Evolutionary conservation across 1,284 basidiomycete genomes (phyloP).

Genomic region (Pseudozyma flocculosa): DNA sequence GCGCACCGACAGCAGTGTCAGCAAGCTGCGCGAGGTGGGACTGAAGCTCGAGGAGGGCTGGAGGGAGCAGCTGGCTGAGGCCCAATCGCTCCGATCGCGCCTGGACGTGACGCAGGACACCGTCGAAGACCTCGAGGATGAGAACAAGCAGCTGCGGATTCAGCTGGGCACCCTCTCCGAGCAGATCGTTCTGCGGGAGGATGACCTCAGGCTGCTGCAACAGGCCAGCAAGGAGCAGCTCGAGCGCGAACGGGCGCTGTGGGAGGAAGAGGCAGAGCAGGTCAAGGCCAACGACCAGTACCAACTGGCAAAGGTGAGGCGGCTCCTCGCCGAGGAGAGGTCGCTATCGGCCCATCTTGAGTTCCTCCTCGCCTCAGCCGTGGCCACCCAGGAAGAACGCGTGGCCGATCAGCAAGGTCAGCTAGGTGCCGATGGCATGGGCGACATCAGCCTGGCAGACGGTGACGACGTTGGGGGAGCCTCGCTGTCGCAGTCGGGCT

Average conservation of each 20-base stretch:
- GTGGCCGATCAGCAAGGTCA: no score
- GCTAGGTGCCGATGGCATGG: neutral
- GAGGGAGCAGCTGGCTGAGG: slow-evolving; percentile 25
- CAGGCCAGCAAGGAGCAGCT: slow-evolving; percentile 3
- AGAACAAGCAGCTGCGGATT: slow-evolving; percentile 22
- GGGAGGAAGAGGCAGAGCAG: slow-evolving; percentile 8
- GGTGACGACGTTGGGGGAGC: neutral
- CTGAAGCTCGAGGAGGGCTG: slow-evolving; percentile 25
- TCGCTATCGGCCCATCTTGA: slow-evolving; percentile 3
- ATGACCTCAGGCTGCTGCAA: slow-evolving; percentile 12
- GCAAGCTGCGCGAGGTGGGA: slow-evolving; percentile 21
- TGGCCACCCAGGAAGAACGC: neutral
- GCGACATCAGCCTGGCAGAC: neutral
- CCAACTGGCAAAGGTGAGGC: neutral
- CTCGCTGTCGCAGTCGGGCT: neutral
- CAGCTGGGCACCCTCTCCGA: slow-evolving; percentile 24
- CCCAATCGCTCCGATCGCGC: slow-evolving; percentile 9
- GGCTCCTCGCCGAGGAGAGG: slow-evolving; percentile 10
- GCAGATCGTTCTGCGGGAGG: slow-evolving; percentile 22
- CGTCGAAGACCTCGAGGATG: slow-evolving; percentile 30
- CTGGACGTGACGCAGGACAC: slow-evolving; percentile 16
- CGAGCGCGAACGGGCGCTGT: slow-evolving; percentile 4
- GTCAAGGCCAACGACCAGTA: slow-evolving; percentile 5
- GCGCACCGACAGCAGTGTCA: slow-evolving; percentile 12
- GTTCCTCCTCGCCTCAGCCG: neutral